phyloP scores from a whole-genome alignment of 495 filamentous ascomycete species.

The Tuber melanosporum region DNA sequence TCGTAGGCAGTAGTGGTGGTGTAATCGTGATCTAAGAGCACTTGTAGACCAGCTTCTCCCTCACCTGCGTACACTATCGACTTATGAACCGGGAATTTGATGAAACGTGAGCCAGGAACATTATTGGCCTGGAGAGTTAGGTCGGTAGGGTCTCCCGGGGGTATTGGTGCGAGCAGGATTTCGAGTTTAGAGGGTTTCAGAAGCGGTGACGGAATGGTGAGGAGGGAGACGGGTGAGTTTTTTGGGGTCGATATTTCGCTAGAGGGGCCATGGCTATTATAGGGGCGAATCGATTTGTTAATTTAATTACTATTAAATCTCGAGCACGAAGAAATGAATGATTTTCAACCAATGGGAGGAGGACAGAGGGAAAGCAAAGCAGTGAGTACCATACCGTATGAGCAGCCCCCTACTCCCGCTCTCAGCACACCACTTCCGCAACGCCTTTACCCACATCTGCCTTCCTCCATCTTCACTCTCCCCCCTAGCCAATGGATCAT shows the following conservation, averaged over 20 bases:
- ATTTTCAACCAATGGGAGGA: slow-evolving; percentile 6
- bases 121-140: slow-evolving; percentile 21
- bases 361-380: background rate
- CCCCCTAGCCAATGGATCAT: slow-evolving; percentile 63
- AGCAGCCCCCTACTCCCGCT: slow-evolving; percentile 51
- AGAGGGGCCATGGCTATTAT: slow-evolving; percentile 19
- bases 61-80: slow-evolving; percentile 62
- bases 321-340: background rate
- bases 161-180: slow-evolving; percentile 61
- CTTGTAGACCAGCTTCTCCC: slow-evolving; percentile 54
- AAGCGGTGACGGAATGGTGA: slow-evolving; percentile 61
- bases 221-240: slow-evolving; percentile 45
- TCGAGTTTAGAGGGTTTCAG: slow-evolving; percentile 62
- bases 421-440: slow-evolving; percentile 21
- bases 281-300: background rate
- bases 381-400: slow-evolving; percentile 48
- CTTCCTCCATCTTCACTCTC: slow-evolving; percentile 59
- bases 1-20: background rate
- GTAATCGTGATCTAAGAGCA: slow-evolving; percentile 47
- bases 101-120: slow-evolving; percentile 41
- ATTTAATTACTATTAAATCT: background rate
- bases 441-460: slow-evolving; percentile 49
- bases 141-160: slow-evolving; percentile 13
- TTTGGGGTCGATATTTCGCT: slow-evolving; percentile 22
- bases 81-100: slow-evolving; percentile 81